Conservation (phyloP, 805 yeast species). For the Saccharomyces kudriavzevii region DNA sequence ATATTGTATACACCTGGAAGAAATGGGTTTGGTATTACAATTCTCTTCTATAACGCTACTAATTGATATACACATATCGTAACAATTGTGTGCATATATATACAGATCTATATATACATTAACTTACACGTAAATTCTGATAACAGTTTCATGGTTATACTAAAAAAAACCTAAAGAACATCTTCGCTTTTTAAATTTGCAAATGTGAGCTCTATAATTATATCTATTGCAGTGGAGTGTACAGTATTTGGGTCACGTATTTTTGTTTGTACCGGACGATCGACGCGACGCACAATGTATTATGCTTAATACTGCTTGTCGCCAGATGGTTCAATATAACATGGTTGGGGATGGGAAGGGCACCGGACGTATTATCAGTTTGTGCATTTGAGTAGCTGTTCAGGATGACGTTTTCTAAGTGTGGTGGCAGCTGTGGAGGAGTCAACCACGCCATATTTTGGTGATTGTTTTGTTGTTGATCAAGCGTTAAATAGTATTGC, state of each 20-base stretch:
- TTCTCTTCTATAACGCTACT: not conserved
- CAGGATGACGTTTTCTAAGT: conserved; percentile 84
- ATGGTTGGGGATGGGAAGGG: conserved; percentile 88
- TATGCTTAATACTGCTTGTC: conserved; percentile 90
- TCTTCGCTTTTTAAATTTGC: not conserved
- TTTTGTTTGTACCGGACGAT: conserved; percentile 81
- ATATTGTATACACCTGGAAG: not conserved
- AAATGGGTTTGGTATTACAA: not conserved
- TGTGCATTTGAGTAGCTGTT: conserved; percentile 49
- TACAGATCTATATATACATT: not conserved
- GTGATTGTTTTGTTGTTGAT: conserved; percentile 45
- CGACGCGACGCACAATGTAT: conserved; percentile 87
- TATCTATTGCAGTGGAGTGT: conserved; percentile 50
- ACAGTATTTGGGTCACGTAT: conserved; percentile 84
- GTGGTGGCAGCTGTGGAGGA: conserved; percentile 97
- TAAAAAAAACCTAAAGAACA: not conserved
- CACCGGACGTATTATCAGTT: conserved; percentile 54
- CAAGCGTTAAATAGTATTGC: conserved; percentile 70
- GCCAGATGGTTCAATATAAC: conserved; percentile 91
- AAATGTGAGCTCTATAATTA: not conserved
- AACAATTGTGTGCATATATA: not conserved
- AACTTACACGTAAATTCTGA: not conserved
- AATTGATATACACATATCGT: not conserved
- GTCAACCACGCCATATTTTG: conserved; percentile 59
- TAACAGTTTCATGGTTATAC: not conserved